Evolutionary conservation across 495 filamentous ascomycete genomes (phyloP).

Genomic region (Penicillium goetzii): DNA sequence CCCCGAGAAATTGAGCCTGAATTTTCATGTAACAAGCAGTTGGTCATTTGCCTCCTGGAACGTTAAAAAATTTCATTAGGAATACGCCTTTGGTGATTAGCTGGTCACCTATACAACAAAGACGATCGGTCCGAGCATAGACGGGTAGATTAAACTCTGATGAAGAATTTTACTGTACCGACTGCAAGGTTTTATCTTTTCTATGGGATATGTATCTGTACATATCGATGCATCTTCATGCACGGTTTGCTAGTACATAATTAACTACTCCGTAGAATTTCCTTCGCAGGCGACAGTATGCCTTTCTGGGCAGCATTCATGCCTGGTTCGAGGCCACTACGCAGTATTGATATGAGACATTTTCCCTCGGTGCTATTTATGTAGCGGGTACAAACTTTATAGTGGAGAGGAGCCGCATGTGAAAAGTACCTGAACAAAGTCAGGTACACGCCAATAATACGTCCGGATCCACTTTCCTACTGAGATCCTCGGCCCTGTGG

Average conservation of each 20-base stretch:
- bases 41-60: neutral
- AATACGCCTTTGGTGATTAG: neutral
- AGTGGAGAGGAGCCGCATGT: slow-evolving; percentile 29
- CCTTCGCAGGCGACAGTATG: slow-evolving; percentile 6
- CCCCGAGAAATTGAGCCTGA: neutral
- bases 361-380: slow-evolving; percentile 22
- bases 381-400: slow-evolving; percentile 28
- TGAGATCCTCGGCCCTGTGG: slow-evolving; percentile 7
- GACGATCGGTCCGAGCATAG: neutral
- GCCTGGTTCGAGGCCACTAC: neutral
- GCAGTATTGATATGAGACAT: slow-evolving; percentile 28
- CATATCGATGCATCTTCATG: neutral
- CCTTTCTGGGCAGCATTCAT: slow-evolving; percentile 7
- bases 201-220: neutral
- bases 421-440: slow-evolving; percentile 27
- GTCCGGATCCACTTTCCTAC: slow-evolving; percentile 22
- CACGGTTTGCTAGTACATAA: neutral
- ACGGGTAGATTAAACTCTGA: slow-evolving; percentile 4
- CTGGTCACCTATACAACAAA: neutral
- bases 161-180: neutral
- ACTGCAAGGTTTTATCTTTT: neutral
- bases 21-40: neutral
- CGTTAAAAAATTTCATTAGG: neutral
- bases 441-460: slow-evolving; percentile 24
- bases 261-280: neutral